phyloP scores from a whole-genome alignment of 169 alveolate genomes.

The Amoebophrya sp. region DNA sequence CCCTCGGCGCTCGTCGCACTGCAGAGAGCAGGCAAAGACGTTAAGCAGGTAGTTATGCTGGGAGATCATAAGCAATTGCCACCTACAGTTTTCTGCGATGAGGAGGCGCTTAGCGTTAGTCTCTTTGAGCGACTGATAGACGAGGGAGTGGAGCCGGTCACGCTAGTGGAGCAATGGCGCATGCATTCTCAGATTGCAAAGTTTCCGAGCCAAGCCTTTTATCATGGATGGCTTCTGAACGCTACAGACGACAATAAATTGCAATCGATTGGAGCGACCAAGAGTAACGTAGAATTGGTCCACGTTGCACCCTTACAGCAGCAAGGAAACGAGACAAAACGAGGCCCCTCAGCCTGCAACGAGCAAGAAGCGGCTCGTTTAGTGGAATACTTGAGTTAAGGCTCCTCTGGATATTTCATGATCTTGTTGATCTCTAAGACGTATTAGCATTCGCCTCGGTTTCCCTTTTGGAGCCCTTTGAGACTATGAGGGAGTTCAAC shows the following conservation, averaged over 20 bases:
- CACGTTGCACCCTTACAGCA: neutral
- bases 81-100: slow-evolving; percentile 55
- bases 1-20: slow-evolving; percentile 56
- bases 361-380: neutral
- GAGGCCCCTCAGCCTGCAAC: neutral
- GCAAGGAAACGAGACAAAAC: neutral
- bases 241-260: neutral
- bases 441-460: no score
- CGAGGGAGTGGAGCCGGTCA: slow-evolving; percentile 57
- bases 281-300: neutral
- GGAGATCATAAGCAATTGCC: slow-evolving; percentile 94
- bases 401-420: no score
- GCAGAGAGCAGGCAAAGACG: slow-evolving; percentile 47
- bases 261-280: neutral
- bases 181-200: slow-evolving; percentile 91
- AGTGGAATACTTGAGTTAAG: neutral
- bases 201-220: slow-evolving; percentile 81
- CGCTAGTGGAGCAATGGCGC: slow-evolving; percentile 82
- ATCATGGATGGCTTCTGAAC: neutral
- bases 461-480: no score
- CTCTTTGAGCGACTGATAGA: slow-evolving; percentile 73
- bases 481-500: no score
- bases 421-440: no score
- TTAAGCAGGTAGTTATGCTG: slow-evolving; percentile 56
- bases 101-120: neutral